A percentile compares a stretch with the other conserved stretches of the same genome.
These are phyloP conservation scores for Russula brevipes DNA, from an alignment of 768 basidiomycete species.

Conservation along the genomic window DNA sequence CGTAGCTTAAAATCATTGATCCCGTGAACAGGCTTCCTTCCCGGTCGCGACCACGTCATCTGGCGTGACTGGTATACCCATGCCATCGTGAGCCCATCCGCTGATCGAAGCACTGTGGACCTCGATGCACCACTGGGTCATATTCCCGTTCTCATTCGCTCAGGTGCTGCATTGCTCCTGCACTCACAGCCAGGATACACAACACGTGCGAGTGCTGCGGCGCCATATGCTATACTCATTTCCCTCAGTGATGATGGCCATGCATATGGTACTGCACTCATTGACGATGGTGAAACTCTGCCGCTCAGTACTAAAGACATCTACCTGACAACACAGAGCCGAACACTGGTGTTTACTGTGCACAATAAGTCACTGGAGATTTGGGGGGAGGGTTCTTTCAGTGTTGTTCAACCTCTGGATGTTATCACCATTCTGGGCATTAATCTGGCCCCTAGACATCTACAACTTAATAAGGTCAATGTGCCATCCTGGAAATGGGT, in stretches of 20 bases:
- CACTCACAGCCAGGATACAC: conserved; percentile 64
- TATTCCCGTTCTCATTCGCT: conserved; percentile 74
- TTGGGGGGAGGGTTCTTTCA: conserved; percentile 37
- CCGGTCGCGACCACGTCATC: conserved; percentile 49
- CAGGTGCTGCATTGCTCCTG: conserved; percentile 58
- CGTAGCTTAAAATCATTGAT: not conserved
- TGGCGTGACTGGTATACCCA: conserved; percentile 79
- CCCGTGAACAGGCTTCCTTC: conserved; percentile 49
- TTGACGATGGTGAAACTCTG: conserved; percentile 65
- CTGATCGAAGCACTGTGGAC: conserved; percentile 40
- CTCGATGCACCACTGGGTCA: conserved; percentile 65
- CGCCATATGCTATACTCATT: conserved; percentile 59
- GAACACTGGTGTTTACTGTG: conserved; percentile 43
- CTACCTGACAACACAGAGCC: conserved; percentile 42
- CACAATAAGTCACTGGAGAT: conserved; percentile 36
- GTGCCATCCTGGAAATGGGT: conserved; percentile 13
- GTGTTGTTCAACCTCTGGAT: conserved; percentile 44
- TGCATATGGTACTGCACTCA: conserved; percentile 56
- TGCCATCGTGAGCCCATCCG: conserved; percentile 37
- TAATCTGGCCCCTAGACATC: not conserved
- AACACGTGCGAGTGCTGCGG: conserved; percentile 55
- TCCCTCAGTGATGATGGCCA: conserved; percentile 43
- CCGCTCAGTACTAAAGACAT: conserved; percentile 28
- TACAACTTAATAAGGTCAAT: not conserved
- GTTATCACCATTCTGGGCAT: conserved; percentile 56